Percentiles rank a stretch among this genome's conserved stretches.
Conservation (phyloP, 2,329 filamentous ascomycete genomes). For the Aspergillus sp. region DNA sequence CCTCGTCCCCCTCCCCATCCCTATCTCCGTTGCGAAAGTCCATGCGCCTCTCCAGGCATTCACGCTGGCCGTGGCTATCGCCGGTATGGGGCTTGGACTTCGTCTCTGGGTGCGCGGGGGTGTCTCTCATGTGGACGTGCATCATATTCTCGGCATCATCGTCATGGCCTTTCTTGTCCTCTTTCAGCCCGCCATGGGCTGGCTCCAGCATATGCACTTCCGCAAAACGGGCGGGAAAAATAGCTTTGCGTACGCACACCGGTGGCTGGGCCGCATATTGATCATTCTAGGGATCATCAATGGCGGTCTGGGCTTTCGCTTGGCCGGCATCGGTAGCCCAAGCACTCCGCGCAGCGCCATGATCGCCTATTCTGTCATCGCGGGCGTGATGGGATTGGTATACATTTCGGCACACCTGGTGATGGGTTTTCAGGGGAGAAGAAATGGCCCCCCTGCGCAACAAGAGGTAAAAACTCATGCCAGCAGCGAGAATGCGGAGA, state of each 20-base stretch:
- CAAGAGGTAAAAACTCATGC: not conserved
- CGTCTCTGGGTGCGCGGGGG: slow-evolving; percentile 44
- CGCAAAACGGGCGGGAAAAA: slow-evolving; percentile 47
- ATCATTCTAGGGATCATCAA: slow-evolving; percentile 57
- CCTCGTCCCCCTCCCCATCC: slow-evolving; percentile 11
- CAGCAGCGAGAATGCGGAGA: not conserved
- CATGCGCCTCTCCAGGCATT: slow-evolving; percentile 41
- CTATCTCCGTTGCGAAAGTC: slow-evolving; percentile 10
- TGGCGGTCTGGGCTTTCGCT: slow-evolving; percentile 53
- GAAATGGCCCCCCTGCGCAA: not conserved
- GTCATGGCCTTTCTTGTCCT: slow-evolving; percentile 53
- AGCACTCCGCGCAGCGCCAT: slow-evolving; percentile 33
- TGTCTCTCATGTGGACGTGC: slow-evolving; percentile 38
- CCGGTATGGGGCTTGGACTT: slow-evolving; percentile 52
- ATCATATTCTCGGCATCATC: slow-evolving; percentile 55
- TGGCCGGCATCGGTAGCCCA: slow-evolving; percentile 42
- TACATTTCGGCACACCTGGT: slow-evolving; percentile 35
- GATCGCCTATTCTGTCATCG: slow-evolving; percentile 53
- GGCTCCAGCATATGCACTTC: slow-evolving; percentile 53
- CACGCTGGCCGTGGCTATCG: slow-evolving; percentile 48
- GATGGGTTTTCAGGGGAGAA: not conserved
- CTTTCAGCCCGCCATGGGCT: slow-evolving; percentile 54
- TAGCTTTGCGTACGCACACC: slow-evolving; percentile 49
- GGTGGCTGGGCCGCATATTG: slow-evolving; percentile 54
- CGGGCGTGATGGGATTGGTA: slow-evolving; percentile 47